phyloP scores from a whole-genome alignment of 83 land plant species.

The Picea engelmannii region DNA sequence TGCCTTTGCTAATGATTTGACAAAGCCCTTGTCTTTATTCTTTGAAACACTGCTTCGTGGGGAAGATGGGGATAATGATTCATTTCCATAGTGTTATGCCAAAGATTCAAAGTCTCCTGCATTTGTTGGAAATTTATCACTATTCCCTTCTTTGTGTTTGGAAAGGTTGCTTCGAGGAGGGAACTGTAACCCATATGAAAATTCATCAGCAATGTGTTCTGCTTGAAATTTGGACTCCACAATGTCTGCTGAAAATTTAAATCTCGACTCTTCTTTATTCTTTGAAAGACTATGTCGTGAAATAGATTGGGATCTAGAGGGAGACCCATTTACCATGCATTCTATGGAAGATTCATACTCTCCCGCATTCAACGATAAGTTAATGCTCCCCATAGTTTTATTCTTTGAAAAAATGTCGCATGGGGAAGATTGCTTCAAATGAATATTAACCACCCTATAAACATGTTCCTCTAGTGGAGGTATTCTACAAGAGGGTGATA shows the following conservation, averaged over 20 bases:
- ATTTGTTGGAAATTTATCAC: background rate
- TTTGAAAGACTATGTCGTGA: background rate
- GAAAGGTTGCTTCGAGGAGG: background rate
- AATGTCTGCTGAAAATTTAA: background rate
- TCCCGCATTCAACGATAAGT: background rate
- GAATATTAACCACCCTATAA: no score
- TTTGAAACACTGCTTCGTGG: no score
- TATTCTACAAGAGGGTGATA: no score
- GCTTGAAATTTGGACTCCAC: no score
- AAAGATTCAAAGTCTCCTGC: no score
- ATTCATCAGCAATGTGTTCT: background rate
- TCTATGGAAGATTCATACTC: background rate
- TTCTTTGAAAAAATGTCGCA: background rate
- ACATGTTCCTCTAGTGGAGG: no score
- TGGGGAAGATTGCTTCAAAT: no score
- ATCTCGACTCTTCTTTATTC: background rate
- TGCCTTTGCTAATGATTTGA: background rate
- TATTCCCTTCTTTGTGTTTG: background rate
- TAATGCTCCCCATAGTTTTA: background rate
- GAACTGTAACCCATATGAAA: background rate
- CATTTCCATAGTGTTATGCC: no score
- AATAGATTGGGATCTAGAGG: background rate
- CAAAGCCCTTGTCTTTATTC: background rate
- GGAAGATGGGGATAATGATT: no score
- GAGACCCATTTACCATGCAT: background rate